Percentiles rank a stretch among this genome's conserved stretches.
Conservation (phyloP, 2,329 filamentous ascomycete genomes). For the Coniella vitis region DNA sequence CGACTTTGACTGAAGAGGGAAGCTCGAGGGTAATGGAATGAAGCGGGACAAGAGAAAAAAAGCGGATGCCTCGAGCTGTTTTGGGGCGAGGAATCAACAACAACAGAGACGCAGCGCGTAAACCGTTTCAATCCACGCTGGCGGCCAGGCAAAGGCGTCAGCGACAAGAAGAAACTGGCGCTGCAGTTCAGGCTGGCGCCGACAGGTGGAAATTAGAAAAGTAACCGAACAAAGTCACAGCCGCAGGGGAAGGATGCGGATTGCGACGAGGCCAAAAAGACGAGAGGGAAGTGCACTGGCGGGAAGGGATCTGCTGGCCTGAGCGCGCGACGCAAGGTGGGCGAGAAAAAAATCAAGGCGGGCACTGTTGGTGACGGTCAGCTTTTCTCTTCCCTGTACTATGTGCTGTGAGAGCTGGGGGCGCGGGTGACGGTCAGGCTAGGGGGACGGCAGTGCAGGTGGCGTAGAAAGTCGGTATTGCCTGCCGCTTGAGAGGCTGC, state of each 20-base stretch:
- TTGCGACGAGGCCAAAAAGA: not conserved
- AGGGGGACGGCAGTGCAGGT: no score
- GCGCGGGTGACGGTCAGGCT: not conserved
- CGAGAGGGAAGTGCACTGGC: conserved; percentile 4
- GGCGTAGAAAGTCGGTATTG: no score
- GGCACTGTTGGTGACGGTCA: not conserved
- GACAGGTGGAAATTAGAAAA: not conserved
- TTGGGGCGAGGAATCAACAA: conserved; percentile 4
- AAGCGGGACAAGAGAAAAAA: not conserved
- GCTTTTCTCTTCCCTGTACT: no score
- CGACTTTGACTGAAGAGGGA: not conserved
- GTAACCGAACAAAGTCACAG: not conserved
- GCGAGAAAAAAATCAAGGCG: conserved; percentile 13
- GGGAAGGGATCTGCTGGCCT: conserved; percentile 15
- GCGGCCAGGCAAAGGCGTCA: conserved; percentile 11
- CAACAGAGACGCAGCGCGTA: conserved; percentile 17
- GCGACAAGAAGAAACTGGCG: conserved; percentile 4
- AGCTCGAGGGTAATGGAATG: not conserved
- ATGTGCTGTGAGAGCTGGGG: not conserved
- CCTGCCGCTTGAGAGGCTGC: no score
- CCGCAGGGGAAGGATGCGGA: not conserved
- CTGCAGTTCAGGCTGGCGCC: conserved; percentile 3
- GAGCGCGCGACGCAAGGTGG: conserved; percentile 11
- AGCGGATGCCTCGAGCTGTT: conserved; percentile 1
- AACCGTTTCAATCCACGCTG: conserved; percentile 8